Percentiles rank a stretch among this genome's conserved stretches.
phyloP scores from a whole-genome alignment of 164 flowering plant species.

The Nymphaea thermarum region DNA sequence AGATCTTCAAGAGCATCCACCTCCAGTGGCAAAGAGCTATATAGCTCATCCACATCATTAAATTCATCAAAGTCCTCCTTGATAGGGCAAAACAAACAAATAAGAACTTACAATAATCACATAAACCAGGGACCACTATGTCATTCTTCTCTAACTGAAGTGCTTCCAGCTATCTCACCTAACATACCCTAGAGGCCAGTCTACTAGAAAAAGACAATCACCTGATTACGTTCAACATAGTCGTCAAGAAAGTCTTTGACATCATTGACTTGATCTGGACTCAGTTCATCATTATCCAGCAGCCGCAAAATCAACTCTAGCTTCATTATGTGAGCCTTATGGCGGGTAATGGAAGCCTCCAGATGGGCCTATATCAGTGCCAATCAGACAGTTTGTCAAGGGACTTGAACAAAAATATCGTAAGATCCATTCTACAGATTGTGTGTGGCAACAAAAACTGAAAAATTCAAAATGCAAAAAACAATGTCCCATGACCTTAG shows the following conservation, averaged over 20 bases:
- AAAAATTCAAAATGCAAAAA: too few relatives aligned
- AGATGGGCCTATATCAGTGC: slow-evolving; percentile 57
- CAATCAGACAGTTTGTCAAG: not conserved
- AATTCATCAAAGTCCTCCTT: slow-evolving; percentile 99
- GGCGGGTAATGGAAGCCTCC: slow-evolving; percentile 80
- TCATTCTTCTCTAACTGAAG: too few relatives aligned
- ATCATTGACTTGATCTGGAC: slow-evolving; percentile 96
- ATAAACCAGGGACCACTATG: not conserved
- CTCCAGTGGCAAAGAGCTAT: slow-evolving; percentile 68
- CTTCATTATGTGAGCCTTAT: slow-evolving; percentile 94
- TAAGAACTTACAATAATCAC: not conserved
- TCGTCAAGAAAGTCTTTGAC: slow-evolving; percentile 91
- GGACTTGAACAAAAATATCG: not conserved
- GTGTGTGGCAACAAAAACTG: too few relatives aligned
- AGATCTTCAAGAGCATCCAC: slow-evolving; percentile 95
- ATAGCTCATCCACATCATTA: slow-evolving; percentile 87
- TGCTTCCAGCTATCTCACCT: too few relatives aligned
- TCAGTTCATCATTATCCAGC: slow-evolving; percentile 93
- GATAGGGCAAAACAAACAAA: slow-evolving; percentile 6
- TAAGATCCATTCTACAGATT: not conserved
- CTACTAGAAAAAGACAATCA: slow-evolving; percentile 5
- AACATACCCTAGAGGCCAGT: too few relatives aligned
- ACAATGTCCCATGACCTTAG: too few relatives aligned
- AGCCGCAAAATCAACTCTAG: slow-evolving; percentile 84
- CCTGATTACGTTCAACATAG: slow-evolving; percentile 99